Conservation (phyloP, 257 asterid genomes). For the Voacanga thouarsii region DNA sequence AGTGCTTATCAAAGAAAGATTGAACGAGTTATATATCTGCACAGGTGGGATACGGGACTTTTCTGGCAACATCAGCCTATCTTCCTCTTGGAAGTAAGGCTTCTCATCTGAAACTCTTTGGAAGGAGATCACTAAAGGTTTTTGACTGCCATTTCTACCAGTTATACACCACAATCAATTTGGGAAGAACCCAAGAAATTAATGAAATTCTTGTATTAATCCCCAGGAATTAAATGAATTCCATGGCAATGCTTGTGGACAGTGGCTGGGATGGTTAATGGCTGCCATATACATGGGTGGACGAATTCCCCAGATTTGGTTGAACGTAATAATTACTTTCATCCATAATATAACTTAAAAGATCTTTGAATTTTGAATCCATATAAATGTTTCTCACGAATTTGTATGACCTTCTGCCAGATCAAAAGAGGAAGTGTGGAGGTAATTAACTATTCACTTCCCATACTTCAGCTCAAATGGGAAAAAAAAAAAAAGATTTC, state of each 20-base stretch:
- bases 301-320: slow-evolving; percentile 83
- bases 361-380: no score
- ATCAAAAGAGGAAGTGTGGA: slow-evolving; percentile 78
- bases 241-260: slow-evolving; percentile 30
- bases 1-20: neutral
- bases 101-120: slow-evolving; percentile 3
- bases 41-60: slow-evolving; percentile 38
- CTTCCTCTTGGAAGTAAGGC: slow-evolving; percentile 29
- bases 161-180: neutral
- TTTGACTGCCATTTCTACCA: neutral
- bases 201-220: neutral
- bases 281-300: slow-evolving; percentile 90
- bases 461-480: neutral
- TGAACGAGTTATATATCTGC: no score
- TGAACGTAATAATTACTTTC: slow-evolving; percentile 52
- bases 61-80: slow-evolving; percentile 40
- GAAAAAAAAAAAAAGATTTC: neutral
- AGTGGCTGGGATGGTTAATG: slow-evolving; percentile 52
- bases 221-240: slow-evolving; percentile 17
- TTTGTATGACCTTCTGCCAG: slow-evolving; percentile 34
- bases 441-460: slow-evolving; percentile 37
- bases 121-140: slow-evolving; percentile 30
- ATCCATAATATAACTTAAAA: neutral
- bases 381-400: neutral
- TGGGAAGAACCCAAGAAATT: neutral